These are phyloP conservation scores for Zizania palustris DNA, from an alignment of 202 grass and related monocot genomes.

Conservation along the genomic window DNA sequence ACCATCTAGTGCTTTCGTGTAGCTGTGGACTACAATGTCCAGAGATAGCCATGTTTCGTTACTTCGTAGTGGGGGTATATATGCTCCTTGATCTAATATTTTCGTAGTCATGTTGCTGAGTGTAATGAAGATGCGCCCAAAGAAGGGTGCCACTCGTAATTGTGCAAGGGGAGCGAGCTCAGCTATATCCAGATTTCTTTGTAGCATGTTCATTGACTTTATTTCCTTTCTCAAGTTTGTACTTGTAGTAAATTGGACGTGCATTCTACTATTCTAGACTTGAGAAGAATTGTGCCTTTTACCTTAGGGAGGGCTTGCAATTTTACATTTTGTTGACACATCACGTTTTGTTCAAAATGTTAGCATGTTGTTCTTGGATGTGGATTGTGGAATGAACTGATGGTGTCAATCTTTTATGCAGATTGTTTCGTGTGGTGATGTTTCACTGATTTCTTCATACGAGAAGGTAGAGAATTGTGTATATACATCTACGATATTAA, in stretches of 20 bases:
- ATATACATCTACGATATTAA: constrained; percentile 86
- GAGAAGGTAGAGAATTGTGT: constrained; percentile 95
- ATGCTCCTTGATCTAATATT: constrained; percentile 19
- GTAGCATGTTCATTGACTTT: neutral
- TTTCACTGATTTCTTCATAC: constrained; percentile 86
- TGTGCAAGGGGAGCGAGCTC: neutral
- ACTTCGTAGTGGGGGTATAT: neutral
- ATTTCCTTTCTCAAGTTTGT: neutral
- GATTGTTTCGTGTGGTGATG: constrained; percentile 84
- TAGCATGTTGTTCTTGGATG: neutral
- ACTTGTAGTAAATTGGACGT: neutral
- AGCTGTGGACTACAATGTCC: neutral
- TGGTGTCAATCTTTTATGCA: constrained; percentile 36
- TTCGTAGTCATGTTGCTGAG: neutral
- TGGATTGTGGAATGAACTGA: neutral
- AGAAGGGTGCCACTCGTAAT: neutral
- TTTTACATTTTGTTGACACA: neutral
- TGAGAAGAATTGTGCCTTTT: neutral
- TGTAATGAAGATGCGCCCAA: neutral
- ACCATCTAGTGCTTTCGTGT: neutral
- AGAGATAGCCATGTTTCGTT: neutral
- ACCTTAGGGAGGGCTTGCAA: neutral
- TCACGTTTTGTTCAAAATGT: neutral
- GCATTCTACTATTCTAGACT: neutral
- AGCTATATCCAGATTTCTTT: neutral